Conservation (phyloP, 306 rosid genomes). For the Erythrophleum fordii region DNA sequence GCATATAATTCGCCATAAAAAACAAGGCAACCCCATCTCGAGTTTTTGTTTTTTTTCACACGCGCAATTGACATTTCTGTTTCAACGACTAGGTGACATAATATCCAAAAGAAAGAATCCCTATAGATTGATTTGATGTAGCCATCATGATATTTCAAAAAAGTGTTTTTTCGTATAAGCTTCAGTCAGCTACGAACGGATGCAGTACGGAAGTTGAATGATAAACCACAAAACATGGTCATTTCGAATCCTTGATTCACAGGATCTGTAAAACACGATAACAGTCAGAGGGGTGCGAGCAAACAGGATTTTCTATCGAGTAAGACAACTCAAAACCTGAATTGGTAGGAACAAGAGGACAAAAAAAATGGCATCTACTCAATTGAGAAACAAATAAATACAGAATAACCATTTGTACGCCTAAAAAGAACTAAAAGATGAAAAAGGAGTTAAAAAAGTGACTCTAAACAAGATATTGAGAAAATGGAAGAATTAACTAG, state of each 20-base stretch:
- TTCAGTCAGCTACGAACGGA: not conserved
- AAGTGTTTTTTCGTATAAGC: not conserved
- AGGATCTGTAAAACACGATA: not conserved
- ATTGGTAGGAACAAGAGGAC: constrained; percentile 34
- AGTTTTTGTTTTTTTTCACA: too few relatives aligned
- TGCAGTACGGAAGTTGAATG: not conserved
- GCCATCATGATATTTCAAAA: constrained; percentile 8
- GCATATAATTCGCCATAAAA: not conserved
- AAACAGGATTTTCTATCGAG: constrained; percentile 10
- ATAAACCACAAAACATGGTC: not conserved
- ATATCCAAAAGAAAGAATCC: constrained; percentile 14
- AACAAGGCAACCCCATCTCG: too few relatives aligned
- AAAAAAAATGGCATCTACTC: not conserved
- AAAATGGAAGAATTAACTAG: not conserved
- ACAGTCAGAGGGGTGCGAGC: not conserved
- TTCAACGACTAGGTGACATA: not conserved
- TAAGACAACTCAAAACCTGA: constrained; percentile 2
- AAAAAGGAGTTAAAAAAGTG: not conserved
- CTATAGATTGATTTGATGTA: constrained; percentile 29
- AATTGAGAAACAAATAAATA: not conserved
- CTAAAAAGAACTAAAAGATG: constrained; percentile 30
- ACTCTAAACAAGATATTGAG: not conserved
- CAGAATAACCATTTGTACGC: constrained; percentile 7
- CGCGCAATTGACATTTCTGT: not conserved
- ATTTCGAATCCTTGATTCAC: constrained; percentile 33